Evolutionary conservation across 2,329 filamentous ascomycete genomes (phyloP).

Genomic region (Magnaporthales sp.): DNA sequence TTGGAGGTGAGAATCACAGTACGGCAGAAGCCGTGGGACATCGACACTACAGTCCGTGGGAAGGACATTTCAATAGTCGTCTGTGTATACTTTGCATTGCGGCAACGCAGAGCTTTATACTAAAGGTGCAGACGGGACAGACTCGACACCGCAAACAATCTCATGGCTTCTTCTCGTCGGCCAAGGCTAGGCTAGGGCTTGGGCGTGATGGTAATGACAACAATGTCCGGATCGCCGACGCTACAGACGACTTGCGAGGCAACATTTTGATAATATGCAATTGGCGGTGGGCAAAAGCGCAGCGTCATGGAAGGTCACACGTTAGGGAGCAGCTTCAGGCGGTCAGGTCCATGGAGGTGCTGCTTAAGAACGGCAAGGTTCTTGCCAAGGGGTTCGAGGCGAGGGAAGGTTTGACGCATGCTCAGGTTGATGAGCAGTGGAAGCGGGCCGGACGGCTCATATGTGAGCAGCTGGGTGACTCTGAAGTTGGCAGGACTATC

Average conservation of each 20-base stretch:
- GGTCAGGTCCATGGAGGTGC: background rate
- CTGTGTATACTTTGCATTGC: background rate
- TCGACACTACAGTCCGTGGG: background rate
- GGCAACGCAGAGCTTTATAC: background rate
- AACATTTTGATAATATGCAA: background rate
- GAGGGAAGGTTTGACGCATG: background rate
- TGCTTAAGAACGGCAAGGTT: background rate
- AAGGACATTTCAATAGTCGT: background rate
- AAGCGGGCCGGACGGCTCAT: background rate
- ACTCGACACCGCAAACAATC: background rate
- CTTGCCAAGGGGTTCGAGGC: background rate
- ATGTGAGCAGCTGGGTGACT: background rate
- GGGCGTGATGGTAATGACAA: background rate
- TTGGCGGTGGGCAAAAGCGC: background rate
- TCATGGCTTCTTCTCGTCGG: background rate
- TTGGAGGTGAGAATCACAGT: background rate
- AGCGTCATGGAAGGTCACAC: background rate
- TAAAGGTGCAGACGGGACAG: background rate
- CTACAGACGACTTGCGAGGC: background rate
- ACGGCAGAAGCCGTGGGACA: background rate
- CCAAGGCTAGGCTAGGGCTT: background rate
- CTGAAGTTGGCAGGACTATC: background rate
- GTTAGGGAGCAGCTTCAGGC: background rate
- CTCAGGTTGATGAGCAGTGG: background rate
- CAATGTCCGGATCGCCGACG: background rate